Base-by-base conservation (phyloP, 1,284 basidiomycete genomes). In the Heterobasidion occidentale region DNA sequence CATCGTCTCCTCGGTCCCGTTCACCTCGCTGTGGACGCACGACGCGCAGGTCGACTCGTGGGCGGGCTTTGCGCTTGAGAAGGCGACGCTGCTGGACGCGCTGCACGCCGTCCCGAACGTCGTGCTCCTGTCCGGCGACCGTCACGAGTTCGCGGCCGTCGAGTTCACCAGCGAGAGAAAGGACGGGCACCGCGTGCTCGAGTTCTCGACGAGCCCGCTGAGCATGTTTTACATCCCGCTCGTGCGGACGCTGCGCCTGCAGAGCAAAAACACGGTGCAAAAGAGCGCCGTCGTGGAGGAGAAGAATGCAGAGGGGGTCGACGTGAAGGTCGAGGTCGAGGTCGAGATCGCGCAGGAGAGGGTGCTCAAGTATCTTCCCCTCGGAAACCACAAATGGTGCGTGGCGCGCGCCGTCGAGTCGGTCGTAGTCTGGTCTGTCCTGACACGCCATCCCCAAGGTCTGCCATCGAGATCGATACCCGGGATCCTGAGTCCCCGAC, bases 61-160 rank as follows among this genome's bases (percentile, higher is more conserved):
- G 90, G 84, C 84, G 0, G 88, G 74, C 0, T 92, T 83, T 70
- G 71, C 76, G 11, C 69, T 69, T 11, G 90, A 92, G 70, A 84
- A 88, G 60, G 71, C 76, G 12, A 68, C 74, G 0, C 68, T 91
- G 5, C 72, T 90, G 45, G 68, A 75, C 35, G 72, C 77, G 0
- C 71, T 91, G 52, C 78, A 85, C 60, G 78, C 82, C 53, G 83
- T 92, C 6, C 87, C 88, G 3, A 92, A 92, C 65, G 79, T 88
- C 36, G 73, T 88, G 62, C 67, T 90, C 48, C 71, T 87, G 46
- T 83, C 80, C 0, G 84, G 85, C 7, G 90, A 92, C 67, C 77
- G 89, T 9, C 90, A 92, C 69, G 89, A 92, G 68, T 92, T 91
- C 66, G 89, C 89, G 2, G 81, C 81, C 2, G 77, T 90, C 65